Percentiles rank a stretch among this genome's conserved stretches.
Evolutionary conservation across 768 basidiomycete genomes (phyloP).

Genomic region (Suillus ampliporus): DNA sequence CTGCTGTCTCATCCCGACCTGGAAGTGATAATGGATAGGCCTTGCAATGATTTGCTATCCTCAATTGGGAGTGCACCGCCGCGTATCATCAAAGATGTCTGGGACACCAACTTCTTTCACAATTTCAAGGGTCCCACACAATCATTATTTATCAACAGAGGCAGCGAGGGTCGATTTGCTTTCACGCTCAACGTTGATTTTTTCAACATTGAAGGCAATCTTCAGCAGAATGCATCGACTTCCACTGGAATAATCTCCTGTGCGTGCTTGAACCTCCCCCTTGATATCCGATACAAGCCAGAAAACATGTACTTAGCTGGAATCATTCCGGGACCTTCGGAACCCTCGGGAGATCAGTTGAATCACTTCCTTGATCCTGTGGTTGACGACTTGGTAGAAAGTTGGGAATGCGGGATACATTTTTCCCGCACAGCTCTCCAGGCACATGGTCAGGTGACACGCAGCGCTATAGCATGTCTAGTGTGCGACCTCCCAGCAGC

Average conservation of each 20-base stretch:
- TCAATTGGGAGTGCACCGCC: background rate
- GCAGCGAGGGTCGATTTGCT: slow-evolving; percentile 18
- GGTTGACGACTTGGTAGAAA: slow-evolving; percentile 30
- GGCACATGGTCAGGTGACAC: background rate
- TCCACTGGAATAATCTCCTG: no score
- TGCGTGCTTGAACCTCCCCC: slow-evolving; percentile 42
- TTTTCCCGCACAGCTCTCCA: slow-evolving; percentile 19
- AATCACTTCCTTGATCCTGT: slow-evolving; percentile 39
- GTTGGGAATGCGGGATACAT: background rate
- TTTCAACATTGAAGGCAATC: slow-evolving; percentile 40
- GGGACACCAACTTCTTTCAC: background rate
- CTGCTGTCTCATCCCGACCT: slow-evolving; percentile 10
- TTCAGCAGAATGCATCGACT: no score
- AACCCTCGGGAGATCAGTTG: slow-evolving; percentile 35
- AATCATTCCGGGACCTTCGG: slow-evolving; percentile 46
- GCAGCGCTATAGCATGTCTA: slow-evolving; percentile 22
- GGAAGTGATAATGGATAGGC: slow-evolving; percentile 15
- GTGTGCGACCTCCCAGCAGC: slow-evolving; percentile 40
- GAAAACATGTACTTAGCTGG: slow-evolving; percentile 51
- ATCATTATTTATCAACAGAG: slow-evolving; percentile 24
- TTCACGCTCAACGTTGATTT: slow-evolving; percentile 39
- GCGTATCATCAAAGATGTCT: background rate
- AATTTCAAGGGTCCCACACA: slow-evolving; percentile 16
- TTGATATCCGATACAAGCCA: slow-evolving; percentile 33
- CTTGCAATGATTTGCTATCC: slow-evolving; percentile 6